These are phyloP conservation scores for Saccharomycopsis sp. DNA, from an alignment of 805 yeast genomes.

Conservation along the genomic window DNA sequence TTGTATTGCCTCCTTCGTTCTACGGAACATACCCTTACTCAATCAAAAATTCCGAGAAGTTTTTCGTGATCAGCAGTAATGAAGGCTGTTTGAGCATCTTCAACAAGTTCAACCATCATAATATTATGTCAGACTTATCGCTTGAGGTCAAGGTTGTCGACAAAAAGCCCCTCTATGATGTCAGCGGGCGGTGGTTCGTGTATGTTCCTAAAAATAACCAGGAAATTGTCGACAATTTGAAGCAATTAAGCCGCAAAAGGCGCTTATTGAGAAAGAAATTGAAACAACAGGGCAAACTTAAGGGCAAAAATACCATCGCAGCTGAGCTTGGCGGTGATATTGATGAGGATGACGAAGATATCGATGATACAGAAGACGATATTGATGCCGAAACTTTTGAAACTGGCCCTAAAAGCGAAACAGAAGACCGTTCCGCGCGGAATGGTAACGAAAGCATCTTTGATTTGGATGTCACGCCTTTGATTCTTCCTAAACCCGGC, in stretches of 20 bases:
- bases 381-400: not conserved
- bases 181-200: conserved; percentile 18
- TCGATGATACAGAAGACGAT: not conserved
- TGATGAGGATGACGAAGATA: not conserved
- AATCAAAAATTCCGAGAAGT: conserved; percentile 21
- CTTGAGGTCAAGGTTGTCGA: conserved; percentile 6
- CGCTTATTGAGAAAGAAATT: not conserved
- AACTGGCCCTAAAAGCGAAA: not conserved
- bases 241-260: conserved; percentile 8
- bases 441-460: not conserved
- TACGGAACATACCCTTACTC: conserved; percentile 25
- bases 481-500: conserved; percentile 13
- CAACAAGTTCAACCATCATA: conserved; percentile 13
- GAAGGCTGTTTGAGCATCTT: conserved; percentile 28
- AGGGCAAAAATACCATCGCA: not conserved
- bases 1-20: conserved; percentile 27
- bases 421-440: not conserved
- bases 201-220: conserved; percentile 15
- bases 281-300: not conserved
- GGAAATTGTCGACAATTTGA: conserved; percentile 8
- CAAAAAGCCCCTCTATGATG: conserved; percentile 12
- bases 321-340: no score
- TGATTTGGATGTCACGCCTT: conserved; percentile 12
- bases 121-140: conserved; percentile 7
- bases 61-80: conserved; percentile 26